phyloP scores from a whole-genome alignment of 2,329 filamentous ascomycete species.

The Paraphaeosphaeria sporulosa region DNA sequence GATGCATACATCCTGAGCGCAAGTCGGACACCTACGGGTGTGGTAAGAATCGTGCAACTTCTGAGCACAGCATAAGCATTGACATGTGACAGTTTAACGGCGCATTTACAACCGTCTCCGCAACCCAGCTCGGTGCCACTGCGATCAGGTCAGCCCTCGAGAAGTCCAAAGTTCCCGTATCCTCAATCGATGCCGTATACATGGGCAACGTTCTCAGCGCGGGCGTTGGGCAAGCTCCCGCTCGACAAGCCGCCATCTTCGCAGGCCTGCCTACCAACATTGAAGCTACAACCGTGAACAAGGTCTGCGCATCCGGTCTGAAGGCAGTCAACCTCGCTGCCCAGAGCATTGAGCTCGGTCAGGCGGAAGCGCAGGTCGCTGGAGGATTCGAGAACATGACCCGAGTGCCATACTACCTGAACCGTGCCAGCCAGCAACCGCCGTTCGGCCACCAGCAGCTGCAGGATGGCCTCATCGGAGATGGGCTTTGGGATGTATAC shows the following conservation, averaged over 20 bases:
- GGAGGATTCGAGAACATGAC: constrained; percentile 99
- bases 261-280: constrained; percentile 82
- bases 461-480: constrained; percentile 92
- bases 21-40: constrained; percentile 86
- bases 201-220: constrained; percentile 95
- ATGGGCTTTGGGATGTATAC: constrained; percentile 95
- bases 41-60: constrained; percentile 61
- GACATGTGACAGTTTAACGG: constrained; percentile 83
- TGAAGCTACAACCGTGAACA: constrained; percentile 94
- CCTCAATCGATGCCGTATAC: constrained; percentile 89
- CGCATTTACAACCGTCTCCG: constrained; percentile 80
- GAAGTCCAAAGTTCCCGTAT: constrained; percentile 82
- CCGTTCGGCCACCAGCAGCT: constrained; percentile 87
- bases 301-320: constrained; percentile 94
- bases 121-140: constrained; percentile 85
- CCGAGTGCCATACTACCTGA: constrained; percentile 87
- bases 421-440: constrained; percentile 80
- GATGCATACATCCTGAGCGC: constrained; percentile 95
- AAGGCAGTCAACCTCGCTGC: constrained; percentile 92
- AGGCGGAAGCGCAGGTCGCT: constrained; percentile 86
- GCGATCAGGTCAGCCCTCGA: constrained; percentile 91
- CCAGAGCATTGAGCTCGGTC: constrained; percentile 91
- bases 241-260: constrained; percentile 88
- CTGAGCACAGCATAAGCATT: constrained; percentile 10
- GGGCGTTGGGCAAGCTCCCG: constrained; percentile 85